Percentiles rank a stretch among this genome's conserved stretches.
phyloP scores from a whole-genome alignment of 176 grass and related monocot genomes.

The Stipa capillata region DNA sequence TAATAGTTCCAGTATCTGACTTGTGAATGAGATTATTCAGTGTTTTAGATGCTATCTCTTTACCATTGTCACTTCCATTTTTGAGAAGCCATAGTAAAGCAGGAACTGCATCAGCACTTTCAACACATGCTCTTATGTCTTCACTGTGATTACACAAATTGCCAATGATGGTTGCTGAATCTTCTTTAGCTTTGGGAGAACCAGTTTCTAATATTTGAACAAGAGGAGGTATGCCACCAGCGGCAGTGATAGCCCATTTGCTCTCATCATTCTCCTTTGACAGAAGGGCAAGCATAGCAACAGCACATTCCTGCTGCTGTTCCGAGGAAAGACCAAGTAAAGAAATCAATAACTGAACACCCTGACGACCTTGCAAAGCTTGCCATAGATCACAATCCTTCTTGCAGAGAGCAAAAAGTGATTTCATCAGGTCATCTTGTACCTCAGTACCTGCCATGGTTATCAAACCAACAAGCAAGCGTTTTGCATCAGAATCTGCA shows the following conservation, averaged over 20 bases:
- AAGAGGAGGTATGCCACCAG: conserved; percentile 99
- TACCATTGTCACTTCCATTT: conserved; percentile 99
- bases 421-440: conserved; percentile 88
- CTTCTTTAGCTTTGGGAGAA: conserved; percentile 99
- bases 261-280: conserved; percentile 99
- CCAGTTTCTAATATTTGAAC: conserved; percentile 99
- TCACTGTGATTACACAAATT: conserved; percentile 99
- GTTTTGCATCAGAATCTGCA: conserved; percentile 88
- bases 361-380: conserved; percentile 96
- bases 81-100: conserved; percentile 99
- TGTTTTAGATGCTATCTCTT: conserved; percentile 98
- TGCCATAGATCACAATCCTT: conserved; percentile 93
- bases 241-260: conserved; percentile 99
- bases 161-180: conserved; percentile 96
- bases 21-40: conserved; percentile 89
- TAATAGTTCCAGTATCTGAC: conserved; percentile 88
- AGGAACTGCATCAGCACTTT: conserved; percentile 98
- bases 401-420: conserved; percentile 84
- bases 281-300: conserved; percentile 82
- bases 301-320: conserved; percentile 99
- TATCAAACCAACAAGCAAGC: conserved; percentile 87
- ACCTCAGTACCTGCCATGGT: conserved; percentile 89
- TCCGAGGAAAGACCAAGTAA: conserved; percentile 98
- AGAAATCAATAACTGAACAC: conserved; percentile 95
- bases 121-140: conserved; percentile 98